phyloP scores from a whole-genome alignment of 1,139 yeast genomes.

The Citeromyces hawaiiensis region DNA sequence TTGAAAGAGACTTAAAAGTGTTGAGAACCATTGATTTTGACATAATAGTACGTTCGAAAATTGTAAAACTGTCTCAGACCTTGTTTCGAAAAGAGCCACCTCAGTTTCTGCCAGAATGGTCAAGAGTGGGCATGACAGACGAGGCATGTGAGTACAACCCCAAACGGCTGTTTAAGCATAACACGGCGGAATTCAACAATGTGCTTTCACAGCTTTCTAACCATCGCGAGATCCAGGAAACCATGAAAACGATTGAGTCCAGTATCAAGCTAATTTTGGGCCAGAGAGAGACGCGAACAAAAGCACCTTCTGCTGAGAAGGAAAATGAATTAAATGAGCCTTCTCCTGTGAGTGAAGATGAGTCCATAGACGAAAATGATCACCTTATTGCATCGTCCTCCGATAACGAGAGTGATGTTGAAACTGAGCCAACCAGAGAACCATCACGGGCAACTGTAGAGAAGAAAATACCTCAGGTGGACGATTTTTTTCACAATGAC shows the following conservation, averaged over 20 bases:
- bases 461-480: slow-evolving; percentile 15
- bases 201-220: slow-evolving; percentile 49
- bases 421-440: background rate
- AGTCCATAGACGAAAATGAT: slow-evolving; percentile 26
- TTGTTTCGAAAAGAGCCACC: slow-evolving; percentile 10
- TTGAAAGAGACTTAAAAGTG: slow-evolving; percentile 4
- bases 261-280: slow-evolving; percentile 52
- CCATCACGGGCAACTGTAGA: slow-evolving; percentile 7
- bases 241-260: slow-evolving; percentile 36
- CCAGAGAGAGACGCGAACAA: slow-evolving; percentile 26
- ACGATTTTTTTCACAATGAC: slow-evolving; percentile 16
- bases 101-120: slow-evolving; percentile 17
- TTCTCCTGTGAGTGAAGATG: slow-evolving; percentile 8
- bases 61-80: slow-evolving; percentile 12
- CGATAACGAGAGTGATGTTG: slow-evolving; percentile 25
- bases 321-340: slow-evolving; percentile 9
- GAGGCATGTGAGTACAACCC: slow-evolving; percentile 25
- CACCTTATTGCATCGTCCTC: slow-evolving; percentile 42
- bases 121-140: slow-evolving; percentile 13
- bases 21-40: slow-evolving; percentile 12
- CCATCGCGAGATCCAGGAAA: slow-evolving; percentile 31
- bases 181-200: slow-evolving; percentile 25
- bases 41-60: slow-evolving; percentile 16
- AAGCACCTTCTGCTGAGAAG: slow-evolving; percentile 5
- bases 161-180: slow-evolving; percentile 34